Base-by-base conservation (phyloP, 345 rosid species). In the Salix udensis region DNA sequence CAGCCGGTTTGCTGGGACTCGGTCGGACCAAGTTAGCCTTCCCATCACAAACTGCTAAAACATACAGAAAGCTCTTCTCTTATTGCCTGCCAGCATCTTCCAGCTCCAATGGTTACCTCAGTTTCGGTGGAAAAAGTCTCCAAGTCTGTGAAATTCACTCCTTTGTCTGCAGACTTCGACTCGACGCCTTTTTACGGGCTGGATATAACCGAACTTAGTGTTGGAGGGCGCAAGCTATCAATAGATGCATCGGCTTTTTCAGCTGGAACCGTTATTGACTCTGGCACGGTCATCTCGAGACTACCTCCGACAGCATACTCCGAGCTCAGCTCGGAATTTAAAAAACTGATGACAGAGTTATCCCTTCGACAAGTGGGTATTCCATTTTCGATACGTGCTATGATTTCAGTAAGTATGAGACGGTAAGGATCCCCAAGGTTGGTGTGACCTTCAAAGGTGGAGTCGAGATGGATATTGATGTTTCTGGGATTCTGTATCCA, bases 301-400 rank as follows among this genome's bases (percentile, higher is more conserved):
- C 24, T 85, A 66, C 86, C 79, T 6, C 84, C 82, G 16, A 67
- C 78, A 1, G 86, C 79, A 0, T 82, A 82, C 70, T 24, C 48
- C 2, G 70, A 77, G 31, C 71, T 82, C 23, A 34, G 67, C 21
- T 14, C 77, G 0, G 74, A 73, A 1, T 73, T 86, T 64, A 9
- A 37, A 71, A 16, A 76, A 46, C 6, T 14, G 2, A 78, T 83
- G 88, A 21, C 70, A 1, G 23, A 67, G n/a, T 18, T 81, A 85
- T 58, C 78, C 83, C 0, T 15, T 15, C n/a, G 21, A 65, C 78
- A 0, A 68, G 55, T 0, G 78, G 65, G 15, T 12, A 40, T 4
- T 72, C 80, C 5, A 72, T 76, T 4, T n/a, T 77, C 4, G 85
- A 81, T 62, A 83, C 88, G 0, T 86, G 85, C 31, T 86, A 81